phyloP scores from a whole-genome alignment of 345 rosid genomes.

The Garcia nutans region DNA sequence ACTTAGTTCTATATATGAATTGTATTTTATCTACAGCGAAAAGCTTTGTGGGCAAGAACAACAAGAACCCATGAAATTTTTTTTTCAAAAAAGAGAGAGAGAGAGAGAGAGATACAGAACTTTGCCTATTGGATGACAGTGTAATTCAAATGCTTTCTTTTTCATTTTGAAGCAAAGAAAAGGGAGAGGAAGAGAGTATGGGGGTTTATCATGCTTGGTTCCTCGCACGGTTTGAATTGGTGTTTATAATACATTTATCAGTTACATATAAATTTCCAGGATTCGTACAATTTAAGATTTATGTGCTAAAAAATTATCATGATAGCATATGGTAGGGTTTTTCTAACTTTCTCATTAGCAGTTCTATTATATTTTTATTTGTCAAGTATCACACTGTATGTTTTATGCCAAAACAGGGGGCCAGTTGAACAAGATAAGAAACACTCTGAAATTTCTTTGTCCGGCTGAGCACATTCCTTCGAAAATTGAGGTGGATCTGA shows the following conservation, averaged over 20 bases:
- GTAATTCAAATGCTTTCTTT: too few species aligned
- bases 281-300: neutral
- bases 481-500: slow-evolving; percentile 79
- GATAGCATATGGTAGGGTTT: neutral
- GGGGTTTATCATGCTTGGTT: neutral
- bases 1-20: too few species aligned
- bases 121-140: too few species aligned
- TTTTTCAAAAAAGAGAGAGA: too few species aligned
- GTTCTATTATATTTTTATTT: neutral
- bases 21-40: too few species aligned
- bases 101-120: too few species aligned
- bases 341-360: neutral
- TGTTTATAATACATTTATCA: neutral
- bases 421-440: slow-evolving; percentile 47
- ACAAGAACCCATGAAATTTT: too few species aligned
- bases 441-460: slow-evolving; percentile 50
- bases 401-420: slow-evolving; percentile 57
- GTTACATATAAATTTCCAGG: neutral
- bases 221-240: neutral
- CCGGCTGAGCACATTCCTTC: slow-evolving; percentile 78
- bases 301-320: neutral
- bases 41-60: too few species aligned
- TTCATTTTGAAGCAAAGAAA: too few species aligned
- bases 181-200: too few species aligned
- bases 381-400: neutral